Conservation (phyloP, 2,329 filamentous ascomycete species). For the Stachybotrys elegans region DNA sequence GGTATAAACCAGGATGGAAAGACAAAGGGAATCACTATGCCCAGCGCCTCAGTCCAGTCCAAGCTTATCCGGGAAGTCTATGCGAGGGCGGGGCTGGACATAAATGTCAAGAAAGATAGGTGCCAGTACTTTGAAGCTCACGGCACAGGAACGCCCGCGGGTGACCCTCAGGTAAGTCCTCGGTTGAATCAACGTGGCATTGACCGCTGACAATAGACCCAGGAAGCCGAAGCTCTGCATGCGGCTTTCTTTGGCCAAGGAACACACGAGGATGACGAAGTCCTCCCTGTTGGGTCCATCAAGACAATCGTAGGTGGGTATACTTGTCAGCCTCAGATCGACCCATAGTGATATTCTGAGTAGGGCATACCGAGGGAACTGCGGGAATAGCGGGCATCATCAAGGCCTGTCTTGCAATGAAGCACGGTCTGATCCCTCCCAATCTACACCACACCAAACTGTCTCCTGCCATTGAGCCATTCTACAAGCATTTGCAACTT, state of each 20-base stretch:
- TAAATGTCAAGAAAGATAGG: slow-evolving; percentile 18
- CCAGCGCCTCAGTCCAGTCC: slow-evolving; percentile 37
- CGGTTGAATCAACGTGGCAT: too few relatives aligned
- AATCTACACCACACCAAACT: slow-evolving; percentile 23
- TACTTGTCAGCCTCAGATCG: background rate
- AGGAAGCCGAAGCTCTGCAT: slow-evolving; percentile 30
- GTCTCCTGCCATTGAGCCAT: slow-evolving; percentile 20
- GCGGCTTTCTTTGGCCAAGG: slow-evolving; percentile 28
- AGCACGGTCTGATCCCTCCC: slow-evolving; percentile 18
- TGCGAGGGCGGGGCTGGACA: slow-evolving; percentile 28
- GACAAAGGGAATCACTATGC: slow-evolving; percentile 23
- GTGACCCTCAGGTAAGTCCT: too few relatives aligned
- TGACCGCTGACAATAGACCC: too few relatives aligned
- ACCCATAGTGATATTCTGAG: background rate
- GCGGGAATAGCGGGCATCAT: slow-evolving; percentile 18
- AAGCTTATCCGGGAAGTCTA: slow-evolving; percentile 33
- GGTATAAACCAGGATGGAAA: too few relatives aligned
- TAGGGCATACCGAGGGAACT: slow-evolving; percentile 15
- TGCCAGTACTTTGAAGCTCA: slow-evolving; percentile 40
- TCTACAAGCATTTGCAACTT: slow-evolving; percentile 15
- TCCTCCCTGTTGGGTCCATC: slow-evolving; percentile 11
- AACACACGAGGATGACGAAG: background rate
- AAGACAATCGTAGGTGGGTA: background rate
- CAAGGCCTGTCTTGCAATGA: slow-evolving; percentile 12
- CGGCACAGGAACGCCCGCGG: slow-evolving; percentile 34